Evolutionary conservation across 768 basidiomycete genomes (phyloP), one percentile per base, ranked within the genome.

Genomic region (Tylopilus plumbeoviolaceoides): DNA sequence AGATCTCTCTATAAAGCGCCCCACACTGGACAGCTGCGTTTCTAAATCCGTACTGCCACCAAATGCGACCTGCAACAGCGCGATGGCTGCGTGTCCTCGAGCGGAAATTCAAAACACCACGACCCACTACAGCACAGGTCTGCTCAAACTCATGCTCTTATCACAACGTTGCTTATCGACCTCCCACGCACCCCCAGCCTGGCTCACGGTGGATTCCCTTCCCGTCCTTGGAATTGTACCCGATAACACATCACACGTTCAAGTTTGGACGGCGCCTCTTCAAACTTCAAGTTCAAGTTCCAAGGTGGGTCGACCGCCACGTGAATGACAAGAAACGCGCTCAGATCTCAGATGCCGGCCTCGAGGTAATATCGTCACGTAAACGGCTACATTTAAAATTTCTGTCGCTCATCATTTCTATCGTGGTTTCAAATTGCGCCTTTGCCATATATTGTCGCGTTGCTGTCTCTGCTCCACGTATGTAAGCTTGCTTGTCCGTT

Each of bases 111-210:
- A 38, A 38, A 38, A 18, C 36, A 38, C 11, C 18, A 17, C 33
- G 15, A 7, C 48, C 28, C 7, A 30, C 18, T 17, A 8, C 35
- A 36, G 35, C 35, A 36, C 35, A 36, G 35, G 35, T 15, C 35
- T 36, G 35, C 35, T 38, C n/a, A n/a, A 38, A n/a, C n/a, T 10
- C 7, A 11, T 40, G 35, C 7, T 33, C 46, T 59, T 58, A 58
- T 54, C 51, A 41, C 10, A 28, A 8, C 25, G 9, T 9, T 48
- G 9, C 56, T 57, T 57, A 58, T 50, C 56, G 23, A 23, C 23
- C 44, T n/a, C 30, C 8, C 36, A 38, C 36, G 15, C 36, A 17
- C 36, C 1, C n/a, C 36, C 5, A 4, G 5, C 31, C 9, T 14
- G 11, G 11, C 7, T 15, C 35, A 33, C 11, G 4, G 40, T 28